These are phyloP conservation scores for Pinus tabuliformis DNA, from an alignment of 75 land plant species.

Conservation along the genomic window DNA sequence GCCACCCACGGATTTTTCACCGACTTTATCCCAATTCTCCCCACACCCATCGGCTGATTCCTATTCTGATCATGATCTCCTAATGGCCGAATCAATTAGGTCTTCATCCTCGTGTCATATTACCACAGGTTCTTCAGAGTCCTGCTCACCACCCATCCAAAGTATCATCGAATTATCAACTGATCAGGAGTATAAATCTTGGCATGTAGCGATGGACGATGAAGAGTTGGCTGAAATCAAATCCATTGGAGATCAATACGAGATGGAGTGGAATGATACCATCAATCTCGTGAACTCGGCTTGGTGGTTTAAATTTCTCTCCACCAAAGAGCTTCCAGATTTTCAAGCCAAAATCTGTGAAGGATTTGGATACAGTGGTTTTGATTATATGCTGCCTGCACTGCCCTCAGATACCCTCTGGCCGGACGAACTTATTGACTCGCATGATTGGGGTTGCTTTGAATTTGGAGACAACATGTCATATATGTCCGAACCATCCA, in stretches of 20 bases:
- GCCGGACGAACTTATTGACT: neutral
- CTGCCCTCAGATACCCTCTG: constrained; percentile 9
- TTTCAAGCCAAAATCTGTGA: neutral
- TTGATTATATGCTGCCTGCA: neutral
- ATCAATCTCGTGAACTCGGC: constrained; percentile 41
- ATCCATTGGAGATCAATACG: constrained; percentile 53
- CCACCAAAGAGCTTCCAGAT: constrained; percentile 23
- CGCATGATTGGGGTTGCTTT: neutral
- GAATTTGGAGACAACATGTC: constrained; percentile 3
- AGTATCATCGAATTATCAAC: neutral
- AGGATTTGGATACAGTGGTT: neutral
- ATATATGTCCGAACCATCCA: neutral
- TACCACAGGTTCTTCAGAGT: neutral
- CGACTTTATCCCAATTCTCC: no score
- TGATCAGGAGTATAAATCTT: neutral
- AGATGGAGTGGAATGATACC: constrained; percentile 58
- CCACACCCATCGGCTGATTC: no score
- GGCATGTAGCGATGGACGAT: constrained; percentile 39
- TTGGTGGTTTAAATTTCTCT: constrained; percentile 58
- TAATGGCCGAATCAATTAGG: neutral
- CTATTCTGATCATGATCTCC: no score
- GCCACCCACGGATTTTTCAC: no score
- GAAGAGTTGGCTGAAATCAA: constrained; percentile 55
- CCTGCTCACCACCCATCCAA: neutral
- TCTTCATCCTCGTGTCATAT: neutral